Evolutionary conservation across 257 asterid genomes (phyloP).

Genomic region (Nicotiana tomentosiformis): DNA sequence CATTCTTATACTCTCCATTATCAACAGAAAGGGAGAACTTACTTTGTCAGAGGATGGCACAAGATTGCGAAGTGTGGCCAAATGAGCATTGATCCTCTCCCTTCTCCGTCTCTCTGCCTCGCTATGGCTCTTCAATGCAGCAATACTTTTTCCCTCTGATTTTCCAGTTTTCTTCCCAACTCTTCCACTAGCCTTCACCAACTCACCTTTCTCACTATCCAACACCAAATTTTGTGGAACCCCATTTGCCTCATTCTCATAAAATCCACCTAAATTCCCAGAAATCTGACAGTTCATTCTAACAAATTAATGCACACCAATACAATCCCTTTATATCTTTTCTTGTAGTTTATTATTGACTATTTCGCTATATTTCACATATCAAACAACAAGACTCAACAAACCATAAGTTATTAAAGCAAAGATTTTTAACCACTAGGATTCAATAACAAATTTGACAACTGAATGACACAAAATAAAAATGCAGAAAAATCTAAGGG

Average conservation of each 20-base stretch:
- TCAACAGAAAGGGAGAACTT: conserved; percentile 12
- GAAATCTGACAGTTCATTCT: conserved; percentile 22
- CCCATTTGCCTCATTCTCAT: conserved; percentile 26
- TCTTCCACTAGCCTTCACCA: conserved; percentile 41
- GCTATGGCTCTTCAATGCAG: conserved; percentile 83
- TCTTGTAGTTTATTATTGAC: background rate
- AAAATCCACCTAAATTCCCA: conserved; percentile 11
- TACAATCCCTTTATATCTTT: background rate
- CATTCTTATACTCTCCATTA: background rate
- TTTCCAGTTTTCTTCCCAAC: conserved; percentile 33
- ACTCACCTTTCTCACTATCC: conserved; percentile 51
- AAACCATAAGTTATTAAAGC: conserved; percentile 3
- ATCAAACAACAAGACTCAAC: background rate
- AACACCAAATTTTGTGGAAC: conserved; percentile 37
- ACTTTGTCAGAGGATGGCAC: conserved; percentile 74
- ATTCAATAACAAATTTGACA: background rate
- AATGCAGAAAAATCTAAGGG: conserved; percentile 36
- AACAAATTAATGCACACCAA: conserved; percentile 10
- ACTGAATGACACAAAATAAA: background rate
- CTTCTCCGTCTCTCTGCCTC: conserved; percentile 89
- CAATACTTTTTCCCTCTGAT: conserved; percentile 45
- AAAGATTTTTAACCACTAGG: background rate
- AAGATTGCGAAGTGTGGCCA: conserved; percentile 55
- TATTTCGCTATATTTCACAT: background rate
- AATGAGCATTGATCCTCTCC: conserved; percentile 78